Base-by-base conservation (phyloP, 2,329 filamentous ascomycete species). In the Trichoderma sp. region DNA sequence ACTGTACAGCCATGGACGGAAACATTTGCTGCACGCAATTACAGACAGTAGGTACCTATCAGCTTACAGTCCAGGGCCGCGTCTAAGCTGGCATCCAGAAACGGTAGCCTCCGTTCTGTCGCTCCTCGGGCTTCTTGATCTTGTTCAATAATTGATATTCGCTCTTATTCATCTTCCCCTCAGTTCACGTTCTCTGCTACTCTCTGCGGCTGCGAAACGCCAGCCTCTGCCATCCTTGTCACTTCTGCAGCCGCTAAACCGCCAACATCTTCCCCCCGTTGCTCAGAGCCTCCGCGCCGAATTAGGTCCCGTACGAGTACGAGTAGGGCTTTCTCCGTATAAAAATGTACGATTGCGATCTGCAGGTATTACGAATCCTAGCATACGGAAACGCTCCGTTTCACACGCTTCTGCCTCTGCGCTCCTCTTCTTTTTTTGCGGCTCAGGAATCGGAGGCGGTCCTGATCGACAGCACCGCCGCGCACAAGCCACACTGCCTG, bases 381-480 rank as follows among this genome's bases (percentile, higher is more conserved):
- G 39, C 39, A 43, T 51, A 51, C 28, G 32, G 60, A 43, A 21
- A 32, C 49, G 28, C 34, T 43, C 60, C 60, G 43, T 64, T 64
- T 64, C 60, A 51, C 46, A 64, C n/a, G 43, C 18, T 16, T 37
- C 37, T 52, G 8, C n/a, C 18, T 18, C 16, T 46, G 14, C 30
- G 30, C n/a, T 61, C 39, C 14, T 28, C 26, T 46, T 59, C 37
- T 30, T 54, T 26, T 52, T 11, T 39, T 49, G 46, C 21, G 46
- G 21, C 21, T 18, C 52, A 26, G 30, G 39, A 37, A 6, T 64
- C 32, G 49, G 34, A 24, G 13, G 18, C 18, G 30, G 59, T 18
- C 51, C 14, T 26, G 46, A 54, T 64, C 46, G 52, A 32, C 60
- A 64, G 16, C 37, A 43, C 58, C 58, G 60, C 49, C 21, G n/a